phyloP scores from a whole-genome alignment of 164 flowering plant species.

The Annona squamosa region DNA sequence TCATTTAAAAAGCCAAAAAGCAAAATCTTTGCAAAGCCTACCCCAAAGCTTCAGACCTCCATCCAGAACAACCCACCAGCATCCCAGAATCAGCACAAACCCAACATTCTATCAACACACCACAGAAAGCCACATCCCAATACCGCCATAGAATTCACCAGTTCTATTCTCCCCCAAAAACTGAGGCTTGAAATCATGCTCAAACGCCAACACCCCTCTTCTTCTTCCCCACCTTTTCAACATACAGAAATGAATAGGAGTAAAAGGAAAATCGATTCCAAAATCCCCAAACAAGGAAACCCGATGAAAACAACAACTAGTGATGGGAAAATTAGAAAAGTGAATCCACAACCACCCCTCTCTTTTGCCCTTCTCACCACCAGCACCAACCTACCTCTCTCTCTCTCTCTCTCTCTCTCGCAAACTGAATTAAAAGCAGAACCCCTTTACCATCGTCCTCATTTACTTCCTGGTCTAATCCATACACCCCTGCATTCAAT shows the following conservation, averaged over 20 bases:
- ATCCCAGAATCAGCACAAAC: background rate
- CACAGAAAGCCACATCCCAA: background rate
- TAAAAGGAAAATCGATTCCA: background rate
- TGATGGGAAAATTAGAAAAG: background rate
- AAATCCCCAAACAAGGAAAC: background rate
- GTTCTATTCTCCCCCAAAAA: background rate
- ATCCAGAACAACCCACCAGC: background rate
- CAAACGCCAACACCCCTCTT: background rate
- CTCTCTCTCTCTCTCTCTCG: slow-evolving; percentile 5
- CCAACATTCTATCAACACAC: slow-evolving; percentile 1
- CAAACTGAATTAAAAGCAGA: slow-evolving; percentile 19
- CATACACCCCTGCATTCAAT: slow-evolving; percentile 38
- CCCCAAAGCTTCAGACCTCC: background rate
- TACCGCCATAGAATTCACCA: background rate
- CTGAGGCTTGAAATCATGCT: background rate
- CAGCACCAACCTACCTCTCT: slow-evolving; percentile 9
- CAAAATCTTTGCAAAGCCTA: background rate
- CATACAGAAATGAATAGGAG: background rate
- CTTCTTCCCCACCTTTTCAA: background rate
- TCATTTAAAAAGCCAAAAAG: background rate
- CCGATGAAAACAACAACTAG: background rate
- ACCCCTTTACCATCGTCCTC: slow-evolving; percentile 12
- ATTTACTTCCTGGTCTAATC: slow-evolving; percentile 23
- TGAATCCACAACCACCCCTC: background rate
- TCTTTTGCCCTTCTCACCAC: background rate